Base-by-base conservation (phyloP, 1,284 basidiomycete genomes). In the Malassezia vespertilionis region DNA sequence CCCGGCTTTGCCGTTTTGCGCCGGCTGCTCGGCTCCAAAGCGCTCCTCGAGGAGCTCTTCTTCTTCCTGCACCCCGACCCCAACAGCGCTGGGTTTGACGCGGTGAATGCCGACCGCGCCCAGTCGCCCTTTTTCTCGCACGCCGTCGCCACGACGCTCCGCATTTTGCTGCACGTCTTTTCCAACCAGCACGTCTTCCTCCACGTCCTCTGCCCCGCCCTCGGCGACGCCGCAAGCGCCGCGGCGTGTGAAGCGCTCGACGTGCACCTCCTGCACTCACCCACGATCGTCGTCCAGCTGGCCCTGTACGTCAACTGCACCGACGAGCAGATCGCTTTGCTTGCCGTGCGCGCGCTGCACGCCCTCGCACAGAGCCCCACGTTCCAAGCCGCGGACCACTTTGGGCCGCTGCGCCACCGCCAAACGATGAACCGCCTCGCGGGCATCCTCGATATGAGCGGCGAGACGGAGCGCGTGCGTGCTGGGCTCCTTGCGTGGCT, bases 1-100 rank as follows among this genome's bases (percentile, higher is more conserved):
- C 88, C 91, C 0, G 91, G 89, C 1, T 90, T 86, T 69, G 82
- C 87, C 41, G 74, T 96, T 42, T 79, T 91, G 72, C 79, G 82
- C 37, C 79, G 86, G 1, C 66, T 96, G 7, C 75, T 96, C 35
- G 82, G 81, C 15, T 79, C 80, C 38, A 78, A 81, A 0, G 74
- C 79, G 1, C 75, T 91, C 7, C 83, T 86, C 58, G 72, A 77
- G 1, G 81, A 77, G 46, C 75, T 91, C 27, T 74, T 90, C 46
- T 79, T 81, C 2, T 84, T 89, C 61, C 75, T 88, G 41, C 55
- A 63, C 2, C 63, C 64, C 5, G 60, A 62, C 32, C 48, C 56
- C 2, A 56, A 57, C 15, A 50, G 53, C 21, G 60, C 64, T 9
- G 64, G 62, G 5, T 69, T 60, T 36, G 65, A 69, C 73, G 60